A percentile compares a stretch with the other conserved stretches of the same genome.
These are phyloP conservation scores for Chloroidium sp. DNA, from an alignment of 163 green algal species.

Conservation along the genomic window DNA sequence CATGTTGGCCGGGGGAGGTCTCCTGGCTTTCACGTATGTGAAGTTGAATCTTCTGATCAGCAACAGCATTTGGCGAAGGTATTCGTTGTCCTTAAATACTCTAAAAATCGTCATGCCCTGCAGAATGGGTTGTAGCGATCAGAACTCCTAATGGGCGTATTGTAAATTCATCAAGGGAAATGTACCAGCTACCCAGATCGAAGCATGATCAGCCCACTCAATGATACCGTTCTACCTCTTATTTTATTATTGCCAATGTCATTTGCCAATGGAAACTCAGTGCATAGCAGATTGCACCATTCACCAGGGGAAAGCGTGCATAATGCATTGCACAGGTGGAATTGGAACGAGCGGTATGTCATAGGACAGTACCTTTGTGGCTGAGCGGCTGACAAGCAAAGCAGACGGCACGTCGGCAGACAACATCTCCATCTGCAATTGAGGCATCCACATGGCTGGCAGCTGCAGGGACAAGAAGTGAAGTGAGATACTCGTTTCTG, in stretches of 20 bases:
- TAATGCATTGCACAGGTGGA: neutral
- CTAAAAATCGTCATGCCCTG: slow-evolving; percentile 39
- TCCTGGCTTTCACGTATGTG: slow-evolving; percentile 14
- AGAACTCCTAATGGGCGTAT: too few species aligned
- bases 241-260: neutral
- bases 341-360: neutral
- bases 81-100: slow-evolving; percentile 36
- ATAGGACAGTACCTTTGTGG: slow-evolving; percentile 20
- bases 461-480: slow-evolving; percentile 14
- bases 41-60: slow-evolving; percentile 29
- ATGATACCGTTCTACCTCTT: neutral
- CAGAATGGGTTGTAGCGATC: neutral
- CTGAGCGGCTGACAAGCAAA: slow-evolving; percentile 49
- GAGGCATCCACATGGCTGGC: slow-evolving; percentile 42
- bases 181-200: too few species aligned
- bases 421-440: slow-evolving; percentile 73
- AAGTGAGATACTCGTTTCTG: neutral
- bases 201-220: neutral
- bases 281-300: neutral
- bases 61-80: slow-evolving; percentile 40
- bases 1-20: slow-evolving; percentile 17
- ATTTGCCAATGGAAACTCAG: neutral
- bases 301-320: neutral
- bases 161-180: too few species aligned
- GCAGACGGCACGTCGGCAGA: slow-evolving; percentile 30